Evolutionary conservation across 768 basidiomycete species (phyloP), one percentile per base, ranked within the genome.

Genomic region (Lentinula sp.): DNA sequence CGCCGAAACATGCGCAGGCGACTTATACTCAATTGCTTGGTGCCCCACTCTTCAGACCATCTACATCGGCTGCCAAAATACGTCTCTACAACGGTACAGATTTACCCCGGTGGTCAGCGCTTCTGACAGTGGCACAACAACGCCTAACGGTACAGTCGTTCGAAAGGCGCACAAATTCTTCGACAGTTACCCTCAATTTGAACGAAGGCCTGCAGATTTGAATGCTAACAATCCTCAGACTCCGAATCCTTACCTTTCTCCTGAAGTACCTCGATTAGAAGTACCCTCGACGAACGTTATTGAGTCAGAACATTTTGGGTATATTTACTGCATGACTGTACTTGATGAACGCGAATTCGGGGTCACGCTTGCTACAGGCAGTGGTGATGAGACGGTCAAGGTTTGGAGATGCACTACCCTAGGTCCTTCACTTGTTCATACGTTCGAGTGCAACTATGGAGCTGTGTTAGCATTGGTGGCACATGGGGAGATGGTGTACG

Each of bases 271-370:
- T 43, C 61, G 53, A 18, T 69, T 91, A 32, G 73, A 78, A 55
- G 85, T 96, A 21, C 83, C 86, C 0, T 75, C 82, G 11, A 75
- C 75, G 59, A 91, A 93, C 65, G 87, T 94, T 34, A 78, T 94
- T 31, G 87, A 91, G 65, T 91, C 92, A 1, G 96, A 95, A 3
- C 96, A 98, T 72, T 95, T 86, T 70, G 96, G 96, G 8, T 98
- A 98, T 68, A 82, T 98, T 10, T 95, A 96, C 69, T 93, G 89
- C 66, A 86, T 94, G 85, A 68, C 73, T 5, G 66, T 78, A 28
- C 61, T 80, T 7, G 66, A 61, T 40, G 67, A 60, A 58, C 61
- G 42, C 67, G 73, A 56, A 50, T 65, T 32, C 66, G 70, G 69
- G 1, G 68, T 70, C 16, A 81, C 84, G 59, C 80, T 97, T 13